Conservation (phyloP, 768 basidiomycete species). For the Lactarius sp. region DNA sequence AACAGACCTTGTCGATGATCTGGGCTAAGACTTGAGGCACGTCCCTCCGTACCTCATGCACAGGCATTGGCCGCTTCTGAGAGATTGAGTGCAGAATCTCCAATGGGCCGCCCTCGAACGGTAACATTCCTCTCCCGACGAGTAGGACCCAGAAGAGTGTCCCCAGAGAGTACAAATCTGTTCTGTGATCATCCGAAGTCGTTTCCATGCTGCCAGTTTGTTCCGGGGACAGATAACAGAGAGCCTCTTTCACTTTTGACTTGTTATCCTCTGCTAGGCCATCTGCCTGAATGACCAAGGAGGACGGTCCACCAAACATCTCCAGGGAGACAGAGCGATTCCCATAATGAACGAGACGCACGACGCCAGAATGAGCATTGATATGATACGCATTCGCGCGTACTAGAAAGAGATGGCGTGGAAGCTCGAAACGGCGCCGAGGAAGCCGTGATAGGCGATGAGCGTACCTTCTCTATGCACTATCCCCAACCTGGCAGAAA, state of each 20-base stretch:
- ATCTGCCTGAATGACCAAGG: slow-evolving; percentile 52
- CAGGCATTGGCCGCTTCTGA: slow-evolving; percentile 68
- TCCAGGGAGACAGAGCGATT: slow-evolving; percentile 70
- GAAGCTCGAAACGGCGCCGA: background rate
- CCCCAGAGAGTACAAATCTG: slow-evolving; percentile 70
- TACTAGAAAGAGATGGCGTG: slow-evolving; percentile 36
- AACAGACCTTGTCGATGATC: slow-evolving; percentile 60
- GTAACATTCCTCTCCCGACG: slow-evolving; percentile 51
- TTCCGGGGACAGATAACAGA: slow-evolving; percentile 72
- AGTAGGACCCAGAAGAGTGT: slow-evolving; percentile 70
- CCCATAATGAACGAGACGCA: slow-evolving; percentile 69
- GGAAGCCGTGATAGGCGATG: background rate
- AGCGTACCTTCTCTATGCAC: slow-evolving; percentile 62
- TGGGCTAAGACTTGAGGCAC: slow-evolving; percentile 64
- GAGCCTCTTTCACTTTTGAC: slow-evolving; percentile 66
- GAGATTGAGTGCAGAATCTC: slow-evolving; percentile 68
- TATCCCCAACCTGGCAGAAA: slow-evolving; percentile 42
- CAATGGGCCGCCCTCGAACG: slow-evolving; percentile 40
- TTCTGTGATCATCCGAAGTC: slow-evolving; percentile 65
- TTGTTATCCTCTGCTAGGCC: slow-evolving; percentile 56
- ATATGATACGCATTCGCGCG: slow-evolving; percentile 74
- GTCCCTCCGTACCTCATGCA: slow-evolving; percentile 69
- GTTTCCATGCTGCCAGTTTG: slow-evolving; percentile 73
- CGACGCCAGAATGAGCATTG: slow-evolving; percentile 62
- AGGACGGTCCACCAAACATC: slow-evolving; percentile 65